These are phyloP conservation scores for Phytophthora syringae DNA, from an alignment of 352 stramenopile genomes.

Conservation along the genomic window DNA sequence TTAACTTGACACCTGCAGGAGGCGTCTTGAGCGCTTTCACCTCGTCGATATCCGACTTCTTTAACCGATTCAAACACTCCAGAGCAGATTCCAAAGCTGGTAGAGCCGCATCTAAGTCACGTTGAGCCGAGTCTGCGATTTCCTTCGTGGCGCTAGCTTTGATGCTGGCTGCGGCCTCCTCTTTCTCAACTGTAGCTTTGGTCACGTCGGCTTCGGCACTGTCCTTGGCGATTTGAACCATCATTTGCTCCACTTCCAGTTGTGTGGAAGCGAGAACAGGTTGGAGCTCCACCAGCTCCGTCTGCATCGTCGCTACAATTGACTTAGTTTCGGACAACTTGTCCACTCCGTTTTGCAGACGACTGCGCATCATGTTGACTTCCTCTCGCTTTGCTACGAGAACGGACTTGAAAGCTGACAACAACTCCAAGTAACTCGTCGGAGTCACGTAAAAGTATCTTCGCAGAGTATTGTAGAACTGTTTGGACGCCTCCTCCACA, in stretches of 20 bases:
- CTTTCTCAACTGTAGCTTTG: slow-evolving; percentile 86
- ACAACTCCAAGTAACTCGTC: slow-evolving; percentile 92
- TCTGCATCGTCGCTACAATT: slow-evolving; percentile 86
- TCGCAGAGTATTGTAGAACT: slow-evolving; percentile 88
- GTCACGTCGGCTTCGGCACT: slow-evolving; percentile 91
- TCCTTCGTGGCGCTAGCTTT: slow-evolving; percentile 90
- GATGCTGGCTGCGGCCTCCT: slow-evolving; percentile 86
- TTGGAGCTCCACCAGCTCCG: slow-evolving; percentile 83
- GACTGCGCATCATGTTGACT: slow-evolving; percentile 86
- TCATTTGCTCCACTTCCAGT: slow-evolving; percentile 90
- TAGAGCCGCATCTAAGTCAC: slow-evolving; percentile 88
- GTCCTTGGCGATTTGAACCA: slow-evolving; percentile 90
- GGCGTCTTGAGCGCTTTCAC: slow-evolving; percentile 93
- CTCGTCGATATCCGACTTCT: slow-evolving; percentile 93
- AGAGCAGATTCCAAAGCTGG: slow-evolving; percentile 88
- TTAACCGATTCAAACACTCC: slow-evolving; percentile 90
- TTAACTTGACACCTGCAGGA: slow-evolving; percentile 91
- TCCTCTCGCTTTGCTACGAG: slow-evolving; percentile 91
- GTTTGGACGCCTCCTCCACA: slow-evolving; percentile 83
- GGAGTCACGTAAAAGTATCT: slow-evolving; percentile 95
- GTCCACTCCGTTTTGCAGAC: slow-evolving; percentile 88
- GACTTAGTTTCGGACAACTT: slow-evolving; percentile 85
- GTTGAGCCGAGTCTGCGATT: slow-evolving; percentile 90
- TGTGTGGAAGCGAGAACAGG: slow-evolving; percentile 80
- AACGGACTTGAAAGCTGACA: slow-evolving; percentile 92